A percentile compares a stretch with the other conserved stretches of the same genome.
Evolutionary conservation across 331 rosid species (phyloP).

Genomic region (Saraca asoca): DNA sequence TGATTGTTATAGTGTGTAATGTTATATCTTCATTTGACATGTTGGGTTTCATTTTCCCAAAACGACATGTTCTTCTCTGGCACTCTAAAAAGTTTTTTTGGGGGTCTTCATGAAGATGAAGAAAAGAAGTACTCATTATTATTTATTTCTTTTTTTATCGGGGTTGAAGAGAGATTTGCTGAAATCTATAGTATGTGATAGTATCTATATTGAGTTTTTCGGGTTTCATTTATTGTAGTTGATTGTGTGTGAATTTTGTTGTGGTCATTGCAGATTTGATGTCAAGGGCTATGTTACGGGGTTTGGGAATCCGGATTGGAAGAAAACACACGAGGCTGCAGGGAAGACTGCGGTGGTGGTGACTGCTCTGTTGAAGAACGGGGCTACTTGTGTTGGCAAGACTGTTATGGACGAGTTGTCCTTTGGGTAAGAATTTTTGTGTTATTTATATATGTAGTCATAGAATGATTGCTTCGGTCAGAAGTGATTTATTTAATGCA

Average conservation of each 20-base stretch:
- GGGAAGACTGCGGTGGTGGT: constrained; percentile 64
- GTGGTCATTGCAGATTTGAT: constrained; percentile 56
- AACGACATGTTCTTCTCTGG: no score
- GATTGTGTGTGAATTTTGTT: constrained; percentile 8
- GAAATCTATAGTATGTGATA: constrained; percentile 13
- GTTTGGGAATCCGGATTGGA: constrained; percentile 80
- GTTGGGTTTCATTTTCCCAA: not conserved
- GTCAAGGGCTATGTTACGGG: constrained; percentile 74
- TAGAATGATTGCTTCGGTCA: not conserved
- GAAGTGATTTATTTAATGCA: constrained; percentile 31
- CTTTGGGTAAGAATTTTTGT: constrained; percentile 54
- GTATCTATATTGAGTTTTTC: constrained; percentile 13
- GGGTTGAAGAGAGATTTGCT: constrained; percentile 9
- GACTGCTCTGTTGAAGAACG: constrained; percentile 62
- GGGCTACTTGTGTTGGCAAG: constrained; percentile 80
- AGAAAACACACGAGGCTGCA: constrained; percentile 58
- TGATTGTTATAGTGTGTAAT: constrained; percentile 19
- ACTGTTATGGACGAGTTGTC: constrained; percentile 79
- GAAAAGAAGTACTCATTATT: no score
- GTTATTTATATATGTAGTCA: not conserved
- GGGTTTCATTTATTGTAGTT: not conserved
- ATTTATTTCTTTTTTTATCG: not conserved
- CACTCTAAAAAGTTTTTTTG: no score
- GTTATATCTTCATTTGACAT: not conserved
- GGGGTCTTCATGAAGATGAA: no score